Evolutionary conservation across 164 flowering plant species (phyloP).

Genomic region (Buxus sempervirens): DNA sequence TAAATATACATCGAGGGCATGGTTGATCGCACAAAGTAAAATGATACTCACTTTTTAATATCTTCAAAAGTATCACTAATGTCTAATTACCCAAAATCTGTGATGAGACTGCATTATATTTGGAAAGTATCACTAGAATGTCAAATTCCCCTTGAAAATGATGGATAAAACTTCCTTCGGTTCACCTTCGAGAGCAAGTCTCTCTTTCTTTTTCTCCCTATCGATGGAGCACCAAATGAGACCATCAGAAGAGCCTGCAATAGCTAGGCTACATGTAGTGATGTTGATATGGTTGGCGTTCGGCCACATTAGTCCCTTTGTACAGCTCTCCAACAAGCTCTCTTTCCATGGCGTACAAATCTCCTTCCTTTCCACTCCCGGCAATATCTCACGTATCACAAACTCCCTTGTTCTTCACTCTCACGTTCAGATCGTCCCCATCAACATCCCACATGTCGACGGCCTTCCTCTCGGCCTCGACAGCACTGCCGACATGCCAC

Average conservation of each 20-base stretch:
- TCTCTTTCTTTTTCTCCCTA: no score
- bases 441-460: conserved; percentile 20
- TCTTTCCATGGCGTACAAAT: conserved; percentile 21
- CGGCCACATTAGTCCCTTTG: conserved; percentile 40
- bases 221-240: no score
- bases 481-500: conserved; percentile 3
- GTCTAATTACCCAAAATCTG: no score
- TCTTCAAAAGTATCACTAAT: no score
- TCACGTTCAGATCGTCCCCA: conserved; percentile 5
- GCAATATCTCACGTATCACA: background rate
- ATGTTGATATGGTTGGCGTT: conserved; percentile 44
- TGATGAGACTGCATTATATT: no score
- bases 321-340: conserved; percentile 41
- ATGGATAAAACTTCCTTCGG: no score
- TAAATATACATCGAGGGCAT: no score
- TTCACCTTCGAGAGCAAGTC: no score
- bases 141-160: no score
- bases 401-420: conserved; percentile 16
- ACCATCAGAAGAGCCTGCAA: background rate
- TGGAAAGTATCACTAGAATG: no score
- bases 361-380: background rate
- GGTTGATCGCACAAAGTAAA: no score
- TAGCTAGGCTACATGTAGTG: conserved; percentile 14
- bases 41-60: no score
- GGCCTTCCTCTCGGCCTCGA: conserved; percentile 9